These are phyloP conservation scores for Phaffomyces antillensis DNA, from an alignment of 805 yeast species.

Conservation along the genomic window DNA sequence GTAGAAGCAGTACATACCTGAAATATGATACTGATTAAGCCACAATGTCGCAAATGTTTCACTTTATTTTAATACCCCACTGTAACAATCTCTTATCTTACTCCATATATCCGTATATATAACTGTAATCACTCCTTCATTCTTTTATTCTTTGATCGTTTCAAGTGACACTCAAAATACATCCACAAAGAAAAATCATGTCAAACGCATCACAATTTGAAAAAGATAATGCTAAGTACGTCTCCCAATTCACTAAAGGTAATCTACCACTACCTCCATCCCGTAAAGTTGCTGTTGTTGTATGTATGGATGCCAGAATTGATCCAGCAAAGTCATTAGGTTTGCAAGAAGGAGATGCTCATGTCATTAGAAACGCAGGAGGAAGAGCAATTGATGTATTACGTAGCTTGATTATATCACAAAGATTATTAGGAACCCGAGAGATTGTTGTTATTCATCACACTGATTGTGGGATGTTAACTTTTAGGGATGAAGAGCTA, in stretches of 20 bases:
- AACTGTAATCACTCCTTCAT: too few species aligned
- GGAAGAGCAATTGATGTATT: conserved; percentile 35
- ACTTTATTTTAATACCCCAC: too few species aligned
- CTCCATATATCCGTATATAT: too few species aligned
- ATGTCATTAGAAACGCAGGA: conserved; percentile 38
- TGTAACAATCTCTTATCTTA: too few species aligned
- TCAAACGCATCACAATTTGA: conserved; percentile 1
- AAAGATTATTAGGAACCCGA: conserved; percentile 32
- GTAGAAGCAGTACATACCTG: too few species aligned
- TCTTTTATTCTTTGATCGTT: too few species aligned
- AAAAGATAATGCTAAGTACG: conserved; percentile 2
- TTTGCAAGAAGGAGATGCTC: conserved; percentile 36
- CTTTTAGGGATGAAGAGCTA: conserved; percentile 28
- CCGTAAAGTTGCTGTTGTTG: conserved; percentile 29
- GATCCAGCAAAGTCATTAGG: conserved; percentile 5
- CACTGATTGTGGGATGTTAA: conserved; percentile 39
- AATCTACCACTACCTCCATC: conserved; percentile 29
- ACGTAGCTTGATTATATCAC: conserved; percentile 33
- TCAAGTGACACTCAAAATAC: too few species aligned
- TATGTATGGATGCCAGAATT: conserved; percentile 23
- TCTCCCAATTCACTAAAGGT: conserved; percentile 2
- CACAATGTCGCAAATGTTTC: too few species aligned
- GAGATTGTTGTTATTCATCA: conserved; percentile 35
- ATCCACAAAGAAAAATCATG: background rate
- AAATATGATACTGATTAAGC: too few species aligned